Evolutionary conservation across 345 rosid species (phyloP), one percentile per base, ranked within the genome.

Genomic region (Rhodamnia argentea): DNA sequence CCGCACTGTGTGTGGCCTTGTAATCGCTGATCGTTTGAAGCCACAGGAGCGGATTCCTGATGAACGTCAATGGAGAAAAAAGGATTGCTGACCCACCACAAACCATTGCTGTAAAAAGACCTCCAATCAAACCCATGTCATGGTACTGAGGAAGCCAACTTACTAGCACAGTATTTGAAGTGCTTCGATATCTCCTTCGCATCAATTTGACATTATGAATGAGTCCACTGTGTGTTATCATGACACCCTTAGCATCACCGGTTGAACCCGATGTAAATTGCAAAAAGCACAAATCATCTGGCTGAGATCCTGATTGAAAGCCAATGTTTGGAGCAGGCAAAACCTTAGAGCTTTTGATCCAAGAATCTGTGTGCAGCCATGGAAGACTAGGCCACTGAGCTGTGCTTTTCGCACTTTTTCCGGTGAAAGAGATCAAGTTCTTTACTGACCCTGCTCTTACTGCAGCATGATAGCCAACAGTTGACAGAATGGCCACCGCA

Each of bases 111-210:
- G 94, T 92, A 84, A 94, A 92, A 83, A 94, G 91, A 60, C 96
- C 96, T 81, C 96, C 96, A 83, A 94, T 93, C 59, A 94, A 88
- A 62, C 96, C 96, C 95, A 93, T 93, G 87, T 93, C 95, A 88
- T 94, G 96, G 88, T 94, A 94, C 58, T 94, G 96, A 51, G 96
- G 96, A 86, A 94, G 95, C 96, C 96, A 94, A 85, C 94, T 92
- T 57, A 93, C 90, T 13, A 90, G 85, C 37, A 93, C 91, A n/a
- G 95, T 93, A 82, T 90, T 89, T 40, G 96, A 94, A 85, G 92
- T 92, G 91, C 94, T 92, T 87, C 55, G 90, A 82, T 93, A 94
- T 87, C 83, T 89, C 86, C 86, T 90, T 52, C 89, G 84, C 96
- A 93, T 94, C 89, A 92, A 62, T 88, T 93, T 94, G 87, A 93